A percentile compares a stretch with the other conserved stretches of the same genome.
phyloP scores from a whole-genome alignment of 2,329 filamentous ascomycete genomes.

The Paecilomyces fulvus region DNA sequence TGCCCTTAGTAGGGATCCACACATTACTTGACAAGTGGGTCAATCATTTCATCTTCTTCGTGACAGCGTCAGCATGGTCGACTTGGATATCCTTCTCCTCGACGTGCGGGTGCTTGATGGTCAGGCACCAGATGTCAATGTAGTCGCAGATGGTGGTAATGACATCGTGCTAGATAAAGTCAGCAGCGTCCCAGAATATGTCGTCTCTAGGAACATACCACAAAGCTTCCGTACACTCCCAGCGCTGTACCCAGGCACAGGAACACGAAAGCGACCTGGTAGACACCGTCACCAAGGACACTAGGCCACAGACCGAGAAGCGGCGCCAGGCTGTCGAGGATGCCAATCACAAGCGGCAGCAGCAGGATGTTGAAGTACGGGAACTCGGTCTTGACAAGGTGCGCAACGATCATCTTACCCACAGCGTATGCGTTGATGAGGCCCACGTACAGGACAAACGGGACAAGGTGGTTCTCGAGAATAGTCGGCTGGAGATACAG shows the following conservation, averaged over 20 bases:
- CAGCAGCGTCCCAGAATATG: constrained; percentile 2
- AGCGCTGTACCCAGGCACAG: constrained; percentile 73
- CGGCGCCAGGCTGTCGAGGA: constrained; percentile 73
- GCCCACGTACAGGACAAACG: constrained; percentile 81
- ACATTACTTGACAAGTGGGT: constrained; percentile 1
- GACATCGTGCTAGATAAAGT: constrained; percentile 59
- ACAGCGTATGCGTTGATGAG: constrained; percentile 92
- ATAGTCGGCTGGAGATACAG: constrained; percentile 79
- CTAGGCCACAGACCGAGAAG: constrained; percentile 61
- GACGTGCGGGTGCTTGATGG: constrained; percentile 73
- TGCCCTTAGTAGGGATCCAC: neutral
- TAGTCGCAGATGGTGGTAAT: constrained; percentile 98
- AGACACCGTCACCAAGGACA: constrained; percentile 64
- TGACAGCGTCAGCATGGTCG: constrained; percentile 10
- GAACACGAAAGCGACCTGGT: constrained; percentile 88
- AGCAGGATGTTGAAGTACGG: constrained; percentile 84
- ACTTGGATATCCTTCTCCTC: constrained; percentile 27
- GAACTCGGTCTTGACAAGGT: constrained; percentile 79
- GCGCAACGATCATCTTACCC: constrained; percentile 90
- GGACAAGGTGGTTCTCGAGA: constrained; percentile 72
- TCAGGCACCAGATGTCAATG: constrained; percentile 95
- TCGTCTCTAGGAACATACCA: constrained; percentile 41
- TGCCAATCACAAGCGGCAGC: constrained; percentile 66
- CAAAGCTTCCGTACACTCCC: constrained; percentile 95
- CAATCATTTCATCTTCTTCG: constrained; percentile 20